phyloP scores from a whole-genome alignment of 352 stramenopile species.

The Pythium volutum region DNA sequence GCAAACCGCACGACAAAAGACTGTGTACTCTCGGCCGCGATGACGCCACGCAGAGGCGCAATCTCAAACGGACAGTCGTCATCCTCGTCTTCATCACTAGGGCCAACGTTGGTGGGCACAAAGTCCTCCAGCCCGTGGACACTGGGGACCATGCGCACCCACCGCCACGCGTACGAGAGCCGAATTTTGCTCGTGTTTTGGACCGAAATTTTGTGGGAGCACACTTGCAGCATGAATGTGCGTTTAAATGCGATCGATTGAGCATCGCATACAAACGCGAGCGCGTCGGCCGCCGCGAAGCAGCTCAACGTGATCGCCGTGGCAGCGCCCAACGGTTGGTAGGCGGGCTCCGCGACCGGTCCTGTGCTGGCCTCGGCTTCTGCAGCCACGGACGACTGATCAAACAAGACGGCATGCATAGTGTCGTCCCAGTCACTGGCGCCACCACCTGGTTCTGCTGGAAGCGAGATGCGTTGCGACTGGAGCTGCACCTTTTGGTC shows the following conservation, averaged over 20 bases:
- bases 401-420: slow-evolving; percentile 59
- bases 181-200: slow-evolving; percentile 73
- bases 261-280: slow-evolving; percentile 61
- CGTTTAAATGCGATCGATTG: slow-evolving; percentile 62
- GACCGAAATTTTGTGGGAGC: slow-evolving; percentile 63
- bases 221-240: slow-evolving; percentile 88
- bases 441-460: slow-evolving; percentile 5
- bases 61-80: slow-evolving; percentile 88
- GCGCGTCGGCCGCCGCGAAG: slow-evolving; percentile 62
- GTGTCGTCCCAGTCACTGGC: slow-evolving; percentile 78
- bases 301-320: slow-evolving; percentile 47
- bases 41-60: slow-evolving; percentile 49
- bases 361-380: slow-evolving; percentile 13
- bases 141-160: slow-evolving; percentile 28
- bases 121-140: slow-evolving; percentile 5
- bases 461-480: slow-evolving; percentile 57
- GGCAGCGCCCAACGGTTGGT: slow-evolving; percentile 33
- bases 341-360: slow-evolving; percentile 39
- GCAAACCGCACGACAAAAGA: slow-evolving; percentile 87
- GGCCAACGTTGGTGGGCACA: slow-evolving; percentile 7
- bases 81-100: slow-evolving; percentile 23
- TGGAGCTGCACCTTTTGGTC: slow-evolving; percentile 39
- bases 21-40: slow-evolving; percentile 56
- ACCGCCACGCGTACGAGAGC: slow-evolving; percentile 58
- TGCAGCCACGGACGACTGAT: background rate